Evolutionary conservation across 1,284 basidiomycete genomes (phyloP), one percentile per base, ranked within the genome.

Genomic region (Leccinum subrobustum): DNA sequence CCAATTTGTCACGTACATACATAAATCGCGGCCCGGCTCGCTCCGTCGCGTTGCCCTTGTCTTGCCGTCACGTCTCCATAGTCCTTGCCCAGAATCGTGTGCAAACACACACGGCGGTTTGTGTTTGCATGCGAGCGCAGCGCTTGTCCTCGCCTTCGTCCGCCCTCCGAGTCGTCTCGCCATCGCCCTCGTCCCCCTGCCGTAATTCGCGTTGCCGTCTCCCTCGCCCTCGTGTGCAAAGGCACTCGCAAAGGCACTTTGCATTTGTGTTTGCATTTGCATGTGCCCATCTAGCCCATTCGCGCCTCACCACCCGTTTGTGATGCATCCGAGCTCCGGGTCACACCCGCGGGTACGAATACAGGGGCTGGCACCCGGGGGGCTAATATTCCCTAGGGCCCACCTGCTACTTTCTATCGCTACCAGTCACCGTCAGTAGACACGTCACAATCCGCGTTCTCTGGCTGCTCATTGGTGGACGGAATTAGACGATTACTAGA

Each of bases 11-110:
- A 71, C 77, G 58, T 74, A 83, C 83, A 71, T 39, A 29, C 29
- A 29, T 29, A 29, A 29, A 29, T 29, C 29, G 29, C 29, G 29
- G 29, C 29, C 29, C 29, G 29, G 29, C 29, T 29, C 29, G 29
- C 29, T 29, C 29, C 29, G 29, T 29, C 29, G 29, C 29, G 29
- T 29, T 7, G 29, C 9, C 29, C 29, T 31, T 31, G 29, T 31
- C 29, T 31, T 31, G 29, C 29, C 29, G 9, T 37, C 16, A 8
- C 16, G 11, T 39, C 7, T 0, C 37, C 14, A 16, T 37, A 29
- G 9, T 81, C 81, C 11, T 79, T 96, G 8, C 82, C 64, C 79
- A 96, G 54, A 87, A 86, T 76, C 84, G 87, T 3, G 37, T 37
- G 35, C 14, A 37, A 37, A 37, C 7, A 37, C 37, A 37, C 6